Base-by-base conservation (phyloP, 129 eudicot genomes). In the Cynara cardunculus region DNA sequence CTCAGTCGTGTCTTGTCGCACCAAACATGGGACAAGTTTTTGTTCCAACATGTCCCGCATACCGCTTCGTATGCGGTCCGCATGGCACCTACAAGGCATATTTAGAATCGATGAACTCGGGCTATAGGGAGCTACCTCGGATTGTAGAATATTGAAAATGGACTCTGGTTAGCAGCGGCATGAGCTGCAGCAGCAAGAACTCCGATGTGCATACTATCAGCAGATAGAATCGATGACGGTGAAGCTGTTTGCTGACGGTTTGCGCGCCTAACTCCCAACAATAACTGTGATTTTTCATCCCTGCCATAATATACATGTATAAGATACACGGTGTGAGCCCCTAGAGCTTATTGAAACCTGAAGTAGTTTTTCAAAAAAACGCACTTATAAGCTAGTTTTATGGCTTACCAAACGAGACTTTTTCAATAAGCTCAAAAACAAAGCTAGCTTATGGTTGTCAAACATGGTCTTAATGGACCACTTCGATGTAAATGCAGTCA, bases 101-200 rank as follows among this genome's bases (percentile, higher is more conserved):
- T 12, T 0, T 41, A 12, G 53, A 39, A 14, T 11, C 49, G 16
- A 39, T 9, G 35, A 39, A 39, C 49, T 8, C 13, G 49, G 49
- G 49, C 49, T 39, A 24, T 32, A n/a, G 6, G 21, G 19, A 76
- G 21, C 74, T 80, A 92, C 97, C 97, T 88, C 13, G 96, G 97
- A 80, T 92, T 92, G 81, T 90, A 92, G 82, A 90, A 90, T 53
- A 92, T 83, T 32, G 96, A 85, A 67, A 92, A 92, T 8, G 91
- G 85, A 69, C 86, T 92, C 41, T 87, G 85, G 80, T 86, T 92
- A 71, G 93, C 91, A 81, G 96, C 87, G 72, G 97, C 97, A 84
- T 92, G 96, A 77, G 97, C 96, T n/a, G 97, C 97, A 76, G 97
- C 96, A 81, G 97, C 97, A 84, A 92, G 97, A 67, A 92, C 94